Evolutionary conservation across 2,329 filamentous ascomycete species (phyloP).

Genomic region (Calonectria montana): DNA sequence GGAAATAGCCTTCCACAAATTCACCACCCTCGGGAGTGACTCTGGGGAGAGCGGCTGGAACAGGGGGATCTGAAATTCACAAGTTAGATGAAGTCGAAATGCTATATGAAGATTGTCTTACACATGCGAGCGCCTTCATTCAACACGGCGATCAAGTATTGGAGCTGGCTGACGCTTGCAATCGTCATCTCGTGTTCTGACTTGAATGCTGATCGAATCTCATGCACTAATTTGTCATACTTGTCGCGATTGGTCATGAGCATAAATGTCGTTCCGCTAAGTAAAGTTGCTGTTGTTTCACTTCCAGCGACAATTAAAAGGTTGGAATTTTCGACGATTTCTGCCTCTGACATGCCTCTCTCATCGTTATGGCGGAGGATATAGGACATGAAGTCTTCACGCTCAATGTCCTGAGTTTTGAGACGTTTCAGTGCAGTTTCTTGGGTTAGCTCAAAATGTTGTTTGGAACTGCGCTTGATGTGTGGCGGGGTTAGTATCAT

Average conservation of each 20-base stretch:
- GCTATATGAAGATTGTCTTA: not conserved
- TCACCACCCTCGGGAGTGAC: not conserved
- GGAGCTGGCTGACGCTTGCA: not conserved
- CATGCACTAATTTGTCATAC: not conserved
- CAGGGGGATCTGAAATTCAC: not conserved
- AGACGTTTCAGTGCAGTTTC: not conserved
- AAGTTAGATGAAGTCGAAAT: not conserved
- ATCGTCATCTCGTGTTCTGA: not conserved
- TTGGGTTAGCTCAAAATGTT: not conserved
- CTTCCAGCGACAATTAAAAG: not conserved
- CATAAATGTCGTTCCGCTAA: not conserved
- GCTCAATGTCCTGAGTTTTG: not conserved
- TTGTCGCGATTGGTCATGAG: not conserved
- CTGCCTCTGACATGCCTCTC: not conserved
- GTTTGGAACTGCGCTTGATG: not conserved
- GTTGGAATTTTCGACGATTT: not conserved
- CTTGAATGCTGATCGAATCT: not conserved
- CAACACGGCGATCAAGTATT: not conserved
- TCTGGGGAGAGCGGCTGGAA: not conserved
- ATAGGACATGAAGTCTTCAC: not conserved
- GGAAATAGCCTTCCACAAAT: not conserved
- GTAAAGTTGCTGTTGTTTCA: not conserved
- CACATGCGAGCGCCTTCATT: not conserved
- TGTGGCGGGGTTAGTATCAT: not conserved
- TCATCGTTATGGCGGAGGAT: not conserved